Evolutionary conservation across 352 stramenopile species (phyloP).

Genomic region (Elongisporangium senticosum): DNA sequence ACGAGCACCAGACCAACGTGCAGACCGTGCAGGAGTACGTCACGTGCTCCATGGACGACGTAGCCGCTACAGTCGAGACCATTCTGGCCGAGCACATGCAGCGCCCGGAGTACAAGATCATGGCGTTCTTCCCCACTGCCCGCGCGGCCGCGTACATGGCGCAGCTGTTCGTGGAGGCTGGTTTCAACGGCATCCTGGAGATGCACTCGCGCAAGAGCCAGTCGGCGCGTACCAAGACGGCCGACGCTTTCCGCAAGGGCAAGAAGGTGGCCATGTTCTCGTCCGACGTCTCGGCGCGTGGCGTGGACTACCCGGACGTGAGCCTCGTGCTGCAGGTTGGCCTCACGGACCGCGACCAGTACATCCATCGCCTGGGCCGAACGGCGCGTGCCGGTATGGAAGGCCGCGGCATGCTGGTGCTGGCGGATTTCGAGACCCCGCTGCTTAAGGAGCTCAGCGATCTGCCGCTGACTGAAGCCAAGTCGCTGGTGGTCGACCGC

Average conservation of each 20-base stretch:
- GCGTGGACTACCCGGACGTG: conserved; percentile 95
- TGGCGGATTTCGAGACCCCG: conserved; percentile 80
- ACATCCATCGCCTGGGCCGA: conserved; percentile 94
- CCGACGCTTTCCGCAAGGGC: conserved; percentile 86
- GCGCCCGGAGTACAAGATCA: conserved; percentile 88
- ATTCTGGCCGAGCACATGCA: conserved; percentile 75
- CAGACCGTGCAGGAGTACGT: conserved; percentile 86
- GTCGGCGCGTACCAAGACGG: conserved; percentile 77
- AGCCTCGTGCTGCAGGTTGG: conserved; percentile 83
- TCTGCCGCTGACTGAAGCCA: conserved; percentile 42
- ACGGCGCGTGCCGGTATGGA: conserved; percentile 88
- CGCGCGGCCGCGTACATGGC: conserved; percentile 86
- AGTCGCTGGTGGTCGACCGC: conserved; percentile 11
- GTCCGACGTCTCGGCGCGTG: conserved; percentile 91
- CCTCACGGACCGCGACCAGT: conserved; percentile 88
- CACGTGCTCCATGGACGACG: conserved; percentile 58
- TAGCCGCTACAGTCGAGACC: conserved; percentile 64
- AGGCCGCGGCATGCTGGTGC: conserved; percentile 76
- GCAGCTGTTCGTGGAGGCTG: conserved; percentile 80
- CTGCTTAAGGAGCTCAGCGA: conserved; percentile 66
- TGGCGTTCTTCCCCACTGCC: conserved; percentile 93
- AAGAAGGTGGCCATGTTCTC: conserved; percentile 91
- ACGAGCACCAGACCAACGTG: conserved; percentile 87
- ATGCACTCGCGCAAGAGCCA: conserved; percentile 97
- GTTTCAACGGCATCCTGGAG: conserved; percentile 83